Conservation (phyloP, 345 rosid species). For the Aquilaria sinensis region DNA sequence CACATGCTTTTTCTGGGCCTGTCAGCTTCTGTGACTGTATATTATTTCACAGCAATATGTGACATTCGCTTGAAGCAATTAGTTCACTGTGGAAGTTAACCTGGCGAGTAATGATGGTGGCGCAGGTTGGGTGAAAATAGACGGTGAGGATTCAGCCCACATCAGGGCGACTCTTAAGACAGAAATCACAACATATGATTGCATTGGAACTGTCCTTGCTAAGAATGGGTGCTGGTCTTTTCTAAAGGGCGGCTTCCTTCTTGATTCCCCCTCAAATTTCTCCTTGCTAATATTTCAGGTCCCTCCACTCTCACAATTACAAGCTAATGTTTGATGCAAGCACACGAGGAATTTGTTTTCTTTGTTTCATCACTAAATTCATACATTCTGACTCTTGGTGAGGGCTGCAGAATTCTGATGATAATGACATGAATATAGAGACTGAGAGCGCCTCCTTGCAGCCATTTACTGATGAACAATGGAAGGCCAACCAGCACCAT, state of each 20-base stretch:
- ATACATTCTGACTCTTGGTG: no score
- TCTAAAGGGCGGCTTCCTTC: slow-evolving; percentile 85
- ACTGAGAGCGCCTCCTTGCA: slow-evolving; percentile 54
- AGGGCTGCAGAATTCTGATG: slow-evolving; percentile 31
- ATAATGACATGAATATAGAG: slow-evolving; percentile 25
- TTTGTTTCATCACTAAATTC: no score
- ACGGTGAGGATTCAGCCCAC: slow-evolving; percentile 38
- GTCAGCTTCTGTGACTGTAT: not conserved
- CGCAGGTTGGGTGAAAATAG: slow-evolving; percentile 66
- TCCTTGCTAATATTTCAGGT: slow-evolving; percentile 56
- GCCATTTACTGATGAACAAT: slow-evolving; percentile 63
- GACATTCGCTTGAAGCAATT: not conserved
- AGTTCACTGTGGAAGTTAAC: no score
- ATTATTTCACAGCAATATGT: not conserved
- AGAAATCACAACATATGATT: slow-evolving; percentile 27
- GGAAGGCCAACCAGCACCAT: slow-evolving; percentile 61
- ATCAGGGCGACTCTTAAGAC: slow-evolving; percentile 60
- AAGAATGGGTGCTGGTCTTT: slow-evolving; percentile 83
- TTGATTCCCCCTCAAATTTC: slow-evolving; percentile 39
- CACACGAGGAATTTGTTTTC: no score
- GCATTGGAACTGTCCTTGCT: slow-evolving; percentile 70
- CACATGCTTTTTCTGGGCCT: no score
- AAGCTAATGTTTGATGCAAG: not conserved
- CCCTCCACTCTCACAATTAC: not conserved
- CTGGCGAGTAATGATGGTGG: not conserved